These are phyloP conservation scores for Auxenochlorella protothecoides DNA, from an alignment of 139 green algal species.

Conservation along the genomic window DNA sequence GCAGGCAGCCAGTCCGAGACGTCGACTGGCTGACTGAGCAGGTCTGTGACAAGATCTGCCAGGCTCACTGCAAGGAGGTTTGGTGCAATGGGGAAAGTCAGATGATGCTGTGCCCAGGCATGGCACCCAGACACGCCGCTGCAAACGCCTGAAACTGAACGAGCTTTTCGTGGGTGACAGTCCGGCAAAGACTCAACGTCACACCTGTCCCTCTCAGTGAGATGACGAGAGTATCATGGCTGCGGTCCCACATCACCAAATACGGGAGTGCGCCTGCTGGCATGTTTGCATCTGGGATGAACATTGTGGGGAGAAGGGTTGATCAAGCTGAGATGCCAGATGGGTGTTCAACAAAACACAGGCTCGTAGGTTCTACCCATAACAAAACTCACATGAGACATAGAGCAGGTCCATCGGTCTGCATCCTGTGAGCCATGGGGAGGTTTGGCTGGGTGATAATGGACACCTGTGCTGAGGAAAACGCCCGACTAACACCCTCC, in stretches of 20 bases:
- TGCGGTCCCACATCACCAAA: slow-evolving; percentile 39
- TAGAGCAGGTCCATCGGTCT: slow-evolving; percentile 18
- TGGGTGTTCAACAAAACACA: too few species aligned
- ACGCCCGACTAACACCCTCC: too few species aligned
- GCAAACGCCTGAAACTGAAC: too few species aligned
- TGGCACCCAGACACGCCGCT: neutral
- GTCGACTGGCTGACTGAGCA: slow-evolving; percentile 34
- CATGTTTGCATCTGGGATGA: neutral
- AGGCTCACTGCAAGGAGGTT: slow-evolving; percentile 14
- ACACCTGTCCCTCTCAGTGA: slow-evolving; percentile 38
- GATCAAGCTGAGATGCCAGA: too few species aligned
- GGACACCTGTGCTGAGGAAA: neutral
- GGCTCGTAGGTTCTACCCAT: too few species aligned
- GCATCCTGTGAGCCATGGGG: neutral
- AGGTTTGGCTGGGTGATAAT: too few species aligned
- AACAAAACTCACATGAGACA: slow-evolving; percentile 6
- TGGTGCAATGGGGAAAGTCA: neutral
- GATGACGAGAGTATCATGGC: slow-evolving; percentile 36
- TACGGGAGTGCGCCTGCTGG: slow-evolving; percentile 40
- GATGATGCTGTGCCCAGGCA: too few species aligned
- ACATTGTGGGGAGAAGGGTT: too few species aligned
- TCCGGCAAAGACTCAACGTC: too few species aligned
- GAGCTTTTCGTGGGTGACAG: too few species aligned
- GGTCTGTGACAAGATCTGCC: slow-evolving; percentile 43
- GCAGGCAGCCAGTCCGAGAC: slow-evolving; percentile 27